Evolutionary conservation across 306 rosid genomes (phyloP).

Genomic region (Rosa rugosa): DNA sequence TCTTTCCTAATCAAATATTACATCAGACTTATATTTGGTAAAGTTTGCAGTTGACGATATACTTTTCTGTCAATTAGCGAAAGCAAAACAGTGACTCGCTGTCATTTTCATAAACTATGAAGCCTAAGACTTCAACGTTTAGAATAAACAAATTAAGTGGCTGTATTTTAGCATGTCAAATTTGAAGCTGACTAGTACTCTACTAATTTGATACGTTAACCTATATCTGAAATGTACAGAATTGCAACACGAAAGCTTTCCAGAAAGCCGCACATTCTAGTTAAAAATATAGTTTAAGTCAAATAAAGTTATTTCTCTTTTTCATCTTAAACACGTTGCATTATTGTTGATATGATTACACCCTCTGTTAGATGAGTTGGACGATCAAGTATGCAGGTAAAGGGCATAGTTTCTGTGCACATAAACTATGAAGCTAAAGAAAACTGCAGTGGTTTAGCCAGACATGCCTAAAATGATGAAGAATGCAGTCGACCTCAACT

Average conservation of each 20-base stretch:
- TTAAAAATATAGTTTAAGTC: not conserved
- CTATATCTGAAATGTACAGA: not conserved
- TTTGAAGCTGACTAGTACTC: not conserved
- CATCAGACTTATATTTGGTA: not conserved
- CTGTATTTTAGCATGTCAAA: not conserved
- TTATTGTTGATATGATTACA: not conserved
- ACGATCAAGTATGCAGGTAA: not conserved
- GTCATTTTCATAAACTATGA: not conserved
- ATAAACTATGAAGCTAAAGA: slow-evolving; percentile 13
- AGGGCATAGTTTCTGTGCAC: not conserved
- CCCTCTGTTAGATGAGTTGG: not conserved
- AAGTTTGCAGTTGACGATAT: slow-evolving; percentile 5
- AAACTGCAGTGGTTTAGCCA: slow-evolving; percentile 7
- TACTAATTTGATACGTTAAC: not conserved
- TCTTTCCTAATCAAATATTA: slow-evolving; percentile 1
- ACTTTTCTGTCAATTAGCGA: not conserved
- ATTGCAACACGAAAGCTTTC: not conserved
- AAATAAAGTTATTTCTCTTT: no score
- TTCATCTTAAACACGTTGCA: not conserved
- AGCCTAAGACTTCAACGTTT: not conserved
- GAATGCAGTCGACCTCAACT: slow-evolving; percentile 19
- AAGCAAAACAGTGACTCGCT: not conserved
- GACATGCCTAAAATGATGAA: slow-evolving; percentile 22
- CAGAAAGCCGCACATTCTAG: not conserved
- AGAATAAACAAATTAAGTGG: slow-evolving; percentile 10